phyloP scores from a whole-genome alignment of 164 flowering plant genomes.

The Macadamia integrifolia region DNA sequence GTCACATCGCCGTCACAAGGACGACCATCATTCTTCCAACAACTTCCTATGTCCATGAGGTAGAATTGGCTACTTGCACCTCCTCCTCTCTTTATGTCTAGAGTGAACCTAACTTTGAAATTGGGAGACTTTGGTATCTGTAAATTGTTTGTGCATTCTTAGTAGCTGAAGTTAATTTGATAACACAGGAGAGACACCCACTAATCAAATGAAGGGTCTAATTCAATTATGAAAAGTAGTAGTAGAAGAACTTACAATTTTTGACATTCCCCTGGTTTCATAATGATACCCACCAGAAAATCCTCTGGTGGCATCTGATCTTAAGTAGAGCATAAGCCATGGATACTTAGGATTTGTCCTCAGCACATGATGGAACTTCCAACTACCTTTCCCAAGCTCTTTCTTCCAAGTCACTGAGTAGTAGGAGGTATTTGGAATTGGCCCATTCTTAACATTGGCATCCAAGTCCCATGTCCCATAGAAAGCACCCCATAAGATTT shows the following conservation, averaged over 20 bases:
- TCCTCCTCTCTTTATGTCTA: conserved; percentile 69
- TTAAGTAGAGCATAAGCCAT: conserved; percentile 14
- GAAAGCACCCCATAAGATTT: conserved; percentile 5
- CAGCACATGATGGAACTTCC: too few species aligned
- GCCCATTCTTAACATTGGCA: not conserved
- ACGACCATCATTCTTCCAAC: conserved; percentile 80
- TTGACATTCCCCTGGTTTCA: too few species aligned
- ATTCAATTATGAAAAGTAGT: too few species aligned
- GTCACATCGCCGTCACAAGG: conserved; percentile 68
- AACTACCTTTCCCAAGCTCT: not conserved
- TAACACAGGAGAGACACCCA: too few species aligned
- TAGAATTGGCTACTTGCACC: conserved; percentile 81
- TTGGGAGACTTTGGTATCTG: conserved; percentile 78
- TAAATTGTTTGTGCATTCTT: too few species aligned
- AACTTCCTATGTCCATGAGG: conserved; percentile 22
- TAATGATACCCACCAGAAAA: conserved; percentile 12
- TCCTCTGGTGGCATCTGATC: conserved; percentile 13
- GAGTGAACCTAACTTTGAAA: conserved; percentile 55
- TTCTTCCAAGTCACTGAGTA: conserved; percentile 14
- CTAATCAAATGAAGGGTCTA: too few species aligned
- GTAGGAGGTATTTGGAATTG: conserved; percentile 1
- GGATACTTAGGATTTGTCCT: conserved; percentile 7
- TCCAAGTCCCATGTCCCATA: conserved; percentile 17
- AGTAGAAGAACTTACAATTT: conserved; percentile 3
- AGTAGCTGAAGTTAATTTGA: too few species aligned